phyloP scores from a whole-genome alignment of 1,139 yeast species.

The Candida sp. region DNA sequence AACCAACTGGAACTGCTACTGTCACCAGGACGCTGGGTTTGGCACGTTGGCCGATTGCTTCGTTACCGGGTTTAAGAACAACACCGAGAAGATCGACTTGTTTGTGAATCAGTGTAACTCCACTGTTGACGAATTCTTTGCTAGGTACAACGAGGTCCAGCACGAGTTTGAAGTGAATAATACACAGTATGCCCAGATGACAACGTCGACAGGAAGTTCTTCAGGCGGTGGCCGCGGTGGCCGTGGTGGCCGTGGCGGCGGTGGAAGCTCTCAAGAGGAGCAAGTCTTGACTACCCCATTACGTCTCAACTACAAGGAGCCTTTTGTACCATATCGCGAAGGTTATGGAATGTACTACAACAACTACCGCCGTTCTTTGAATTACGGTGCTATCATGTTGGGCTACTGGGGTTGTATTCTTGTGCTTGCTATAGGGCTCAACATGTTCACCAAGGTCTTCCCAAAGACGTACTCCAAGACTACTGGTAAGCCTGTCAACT shows the following conservation, averaged over 20 bases:
- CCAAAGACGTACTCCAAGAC: conserved; percentile 5
- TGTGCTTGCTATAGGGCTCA: conserved; percentile 39
- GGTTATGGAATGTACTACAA: conserved; percentile 11
- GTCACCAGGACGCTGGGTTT: conserved; percentile 21
- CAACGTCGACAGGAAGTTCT: not conserved
- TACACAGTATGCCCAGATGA: conserved; percentile 2
- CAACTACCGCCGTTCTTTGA: conserved; percentile 35
- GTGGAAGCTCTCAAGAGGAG: too few species aligned
- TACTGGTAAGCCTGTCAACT: conserved; percentile 13
- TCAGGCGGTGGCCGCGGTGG: not conserved
- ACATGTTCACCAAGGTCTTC: conserved; percentile 38
- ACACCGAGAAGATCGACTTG: conserved; percentile 14
- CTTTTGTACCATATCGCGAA: conserved; percentile 9
- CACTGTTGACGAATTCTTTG: conserved; percentile 10
- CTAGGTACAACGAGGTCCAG: conserved; percentile 9
- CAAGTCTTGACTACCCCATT: conserved; percentile 8
- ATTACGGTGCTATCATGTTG: conserved; percentile 50
- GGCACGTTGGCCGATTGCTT: conserved; percentile 23
- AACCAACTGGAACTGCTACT: too few species aligned
- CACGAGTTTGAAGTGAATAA: conserved; percentile 4
- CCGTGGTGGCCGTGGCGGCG: too few species aligned
- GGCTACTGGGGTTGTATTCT: conserved; percentile 56
- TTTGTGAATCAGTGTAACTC: conserved; percentile 18
- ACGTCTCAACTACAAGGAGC: conserved; percentile 6
- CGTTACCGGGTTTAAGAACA: conserved; percentile 19